Evolutionary conservation across 192 early-diverging fungal species (phyloP).

Genomic region (Martensiomyces pterosporus): DNA sequence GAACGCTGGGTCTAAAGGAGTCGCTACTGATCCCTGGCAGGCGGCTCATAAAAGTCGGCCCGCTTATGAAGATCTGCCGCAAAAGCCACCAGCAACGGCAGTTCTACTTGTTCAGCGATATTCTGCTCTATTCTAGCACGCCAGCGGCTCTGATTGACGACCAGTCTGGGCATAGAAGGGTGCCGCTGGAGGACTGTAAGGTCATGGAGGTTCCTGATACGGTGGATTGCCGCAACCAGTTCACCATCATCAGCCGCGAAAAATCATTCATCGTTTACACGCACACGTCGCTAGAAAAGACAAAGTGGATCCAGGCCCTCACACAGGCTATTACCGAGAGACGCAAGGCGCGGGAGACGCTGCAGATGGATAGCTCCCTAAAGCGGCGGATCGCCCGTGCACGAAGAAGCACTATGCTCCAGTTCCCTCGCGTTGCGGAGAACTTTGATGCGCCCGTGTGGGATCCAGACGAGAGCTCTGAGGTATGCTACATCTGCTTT

Average conservation of each 20-base stretch:
- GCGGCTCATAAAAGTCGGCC: conserved; percentile 59
- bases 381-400: conserved; percentile 42
- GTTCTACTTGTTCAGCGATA: conserved; percentile 75
- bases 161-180: conserved; percentile 65
- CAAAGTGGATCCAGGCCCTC: conserved; percentile 63
- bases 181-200: conserved; percentile 58
- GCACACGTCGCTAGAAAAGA: conserved; percentile 51
- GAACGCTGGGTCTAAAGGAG: conserved; percentile 62
- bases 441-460: conserved; percentile 67
- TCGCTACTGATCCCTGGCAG: conserved; percentile 68
- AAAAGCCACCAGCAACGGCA: conserved; percentile 65
- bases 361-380: conserved; percentile 54
- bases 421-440: conserved; percentile 58
- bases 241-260: conserved; percentile 74
- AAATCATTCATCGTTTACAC: conserved; percentile 79
- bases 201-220: conserved; percentile 54
- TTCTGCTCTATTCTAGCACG: conserved; percentile 69
- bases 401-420: conserved; percentile 50
- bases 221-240: conserved; percentile 57
- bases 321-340: conserved; percentile 54
- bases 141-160: conserved; percentile 56
- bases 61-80: conserved; percentile 72
- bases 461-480: conserved; percentile 68
- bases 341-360: conserved; percentile 55
- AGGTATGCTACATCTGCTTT: conserved; percentile 67